phyloP scores from a whole-genome alignment of 2,329 filamentous ascomycete species.

The Zalaria sp. region DNA sequence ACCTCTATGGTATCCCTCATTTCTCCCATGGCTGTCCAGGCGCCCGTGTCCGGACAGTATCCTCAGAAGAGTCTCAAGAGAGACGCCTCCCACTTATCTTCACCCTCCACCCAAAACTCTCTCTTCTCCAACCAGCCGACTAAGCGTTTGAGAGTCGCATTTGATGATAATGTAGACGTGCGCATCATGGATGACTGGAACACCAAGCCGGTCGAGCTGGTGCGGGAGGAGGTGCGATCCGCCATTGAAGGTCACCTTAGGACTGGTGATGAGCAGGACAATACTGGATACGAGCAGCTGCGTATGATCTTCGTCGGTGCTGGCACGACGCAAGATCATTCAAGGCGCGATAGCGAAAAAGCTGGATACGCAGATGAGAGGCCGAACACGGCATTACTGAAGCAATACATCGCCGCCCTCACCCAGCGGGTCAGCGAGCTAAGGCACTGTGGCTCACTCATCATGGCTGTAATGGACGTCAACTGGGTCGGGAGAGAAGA shows the following conservation, averaged over 20 bases:
- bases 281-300: slow-evolving; percentile 41
- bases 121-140: slow-evolving; percentile 17
- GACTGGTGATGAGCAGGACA: slow-evolving; percentile 33
- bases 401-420: slow-evolving; percentile 45
- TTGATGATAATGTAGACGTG: slow-evolving; percentile 33
- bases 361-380: slow-evolving; percentile 23
- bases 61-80: slow-evolving; percentile 19
- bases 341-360: slow-evolving; percentile 8
- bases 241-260: slow-evolving; percentile 24
- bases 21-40: background rate
- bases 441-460: slow-evolving; percentile 42
- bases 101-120: slow-evolving; percentile 18
- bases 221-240: slow-evolving; percentile 47
- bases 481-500: slow-evolving; percentile 50
- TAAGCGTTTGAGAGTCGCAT: slow-evolving; percentile 34
- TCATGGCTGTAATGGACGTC: slow-evolving; percentile 42
- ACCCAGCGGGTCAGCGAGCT: slow-evolving; percentile 41
- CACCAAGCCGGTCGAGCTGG: slow-evolving; percentile 41
- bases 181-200: slow-evolving; percentile 28
- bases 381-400: slow-evolving; percentile 37
- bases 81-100: slow-evolving; percentile 21
- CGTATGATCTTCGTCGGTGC: slow-evolving; percentile 37
- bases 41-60: background rate
- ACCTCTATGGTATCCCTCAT: background rate
- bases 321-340: slow-evolving; percentile 19